Conservation (phyloP, 139 green algal species). For the Chlorella vulgaris region DNA sequence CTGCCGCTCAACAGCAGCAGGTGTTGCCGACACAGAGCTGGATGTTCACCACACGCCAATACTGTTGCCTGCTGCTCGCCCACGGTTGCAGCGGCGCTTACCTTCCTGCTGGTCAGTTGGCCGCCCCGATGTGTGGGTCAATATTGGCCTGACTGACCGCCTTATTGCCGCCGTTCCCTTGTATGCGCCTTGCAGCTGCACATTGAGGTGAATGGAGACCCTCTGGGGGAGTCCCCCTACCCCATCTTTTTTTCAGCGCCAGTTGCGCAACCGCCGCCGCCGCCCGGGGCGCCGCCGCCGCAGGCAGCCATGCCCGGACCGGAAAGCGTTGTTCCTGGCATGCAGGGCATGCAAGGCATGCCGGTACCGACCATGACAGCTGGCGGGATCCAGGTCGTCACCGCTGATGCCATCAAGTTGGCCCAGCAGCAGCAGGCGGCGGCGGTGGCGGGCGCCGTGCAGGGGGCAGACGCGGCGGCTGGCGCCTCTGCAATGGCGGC, state of each 20-base stretch:
- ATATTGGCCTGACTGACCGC: too few relatives aligned
- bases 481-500: neutral
- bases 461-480: neutral
- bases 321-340: neutral
- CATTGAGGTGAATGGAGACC: conserved; percentile 76
- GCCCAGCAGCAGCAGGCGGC: neutral
- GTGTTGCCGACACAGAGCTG: too few relatives aligned
- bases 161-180: neutral
- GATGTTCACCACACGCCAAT: too few relatives aligned
- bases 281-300: neutral
- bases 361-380: neutral
- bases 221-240: conserved; percentile 84
- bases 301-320: neutral
- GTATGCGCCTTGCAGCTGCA: conserved; percentile 39
- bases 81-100: too few relatives aligned
- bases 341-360: too few relatives aligned
- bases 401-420: neutral
- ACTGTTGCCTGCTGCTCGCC: too few relatives aligned
- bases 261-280: neutral
- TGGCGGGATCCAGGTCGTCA: neutral
- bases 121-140: too few relatives aligned
- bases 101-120: too few relatives aligned
- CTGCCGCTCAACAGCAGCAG: too few relatives aligned
- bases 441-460: neutral
- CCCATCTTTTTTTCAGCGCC: conserved; percentile 88